These are phyloP conservation scores for Articulospora tetracladia DNA, from an alignment of 495 filamentous ascomycete species.

Conservation along the genomic window DNA sequence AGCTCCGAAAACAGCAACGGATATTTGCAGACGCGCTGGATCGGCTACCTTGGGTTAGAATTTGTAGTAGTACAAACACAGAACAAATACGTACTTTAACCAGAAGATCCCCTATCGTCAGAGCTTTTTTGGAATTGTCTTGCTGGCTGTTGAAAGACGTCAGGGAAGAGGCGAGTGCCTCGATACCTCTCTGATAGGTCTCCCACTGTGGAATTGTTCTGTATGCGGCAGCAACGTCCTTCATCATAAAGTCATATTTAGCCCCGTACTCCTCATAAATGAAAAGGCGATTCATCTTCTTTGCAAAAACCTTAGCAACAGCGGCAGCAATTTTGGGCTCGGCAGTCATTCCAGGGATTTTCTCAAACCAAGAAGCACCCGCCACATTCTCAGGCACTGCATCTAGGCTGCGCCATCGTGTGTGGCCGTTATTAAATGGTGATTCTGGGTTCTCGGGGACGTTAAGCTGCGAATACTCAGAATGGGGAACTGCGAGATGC, in stretches of 20 bases:
- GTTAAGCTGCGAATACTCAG: constrained; percentile 52
- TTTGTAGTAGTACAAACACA: neutral
- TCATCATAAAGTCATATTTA: constrained; percentile 78
- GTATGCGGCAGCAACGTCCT: constrained; percentile 67
- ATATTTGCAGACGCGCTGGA: constrained; percentile 92
- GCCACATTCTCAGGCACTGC: constrained; percentile 48
- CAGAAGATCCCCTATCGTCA: constrained; percentile 80
- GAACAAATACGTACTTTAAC: constrained; percentile 64
- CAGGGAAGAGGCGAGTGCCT: constrained; percentile 75
- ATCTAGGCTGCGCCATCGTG: constrained; percentile 58
- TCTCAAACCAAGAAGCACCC: constrained; percentile 37
- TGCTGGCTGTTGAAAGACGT: constrained; percentile 63
- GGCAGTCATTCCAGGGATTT: constrained; percentile 51
- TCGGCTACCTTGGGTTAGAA: constrained; percentile 56
- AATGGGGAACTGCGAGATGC: constrained; percentile 55
- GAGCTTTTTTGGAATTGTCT: constrained; percentile 62
- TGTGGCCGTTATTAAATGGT: constrained; percentile 29
- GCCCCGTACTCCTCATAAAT: constrained; percentile 84
- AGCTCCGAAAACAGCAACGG: constrained; percentile 82
- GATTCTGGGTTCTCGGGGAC: constrained; percentile 17
- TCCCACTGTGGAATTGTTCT: constrained; percentile 72
- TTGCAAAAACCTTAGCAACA: constrained; percentile 74
- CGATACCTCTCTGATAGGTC: constrained; percentile 80
- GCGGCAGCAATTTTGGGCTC: constrained; percentile 68
- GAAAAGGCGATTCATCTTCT: constrained; percentile 76